Evolutionary conservation across 2,329 filamentous ascomycete species (phyloP).

Genomic region (Colletotrichum sp.): DNA sequence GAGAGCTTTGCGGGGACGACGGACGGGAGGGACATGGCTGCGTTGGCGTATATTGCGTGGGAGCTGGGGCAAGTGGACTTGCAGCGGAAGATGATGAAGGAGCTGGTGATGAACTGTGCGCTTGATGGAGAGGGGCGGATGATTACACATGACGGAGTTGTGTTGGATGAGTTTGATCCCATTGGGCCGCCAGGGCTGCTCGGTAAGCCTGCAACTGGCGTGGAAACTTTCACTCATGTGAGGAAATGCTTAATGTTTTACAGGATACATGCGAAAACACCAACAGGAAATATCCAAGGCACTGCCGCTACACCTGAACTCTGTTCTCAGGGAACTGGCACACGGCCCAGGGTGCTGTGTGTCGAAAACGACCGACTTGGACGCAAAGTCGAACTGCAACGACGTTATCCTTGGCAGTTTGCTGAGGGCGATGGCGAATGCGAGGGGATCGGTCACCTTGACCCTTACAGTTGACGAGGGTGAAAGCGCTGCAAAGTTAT

Average conservation of each 20-base stretch:
- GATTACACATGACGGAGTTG: not conserved
- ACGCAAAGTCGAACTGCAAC: not conserved
- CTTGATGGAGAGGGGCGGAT: not conserved
- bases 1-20: not conserved
- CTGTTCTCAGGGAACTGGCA: not conserved
- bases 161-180: not conserved
- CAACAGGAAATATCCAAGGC: not conserved
- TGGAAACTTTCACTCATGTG: fast-evolving
- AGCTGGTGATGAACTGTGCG: not conserved
- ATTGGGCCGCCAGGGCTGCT: not conserved
- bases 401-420: not conserved
- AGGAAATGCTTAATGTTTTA: fast-evolving
- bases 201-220: not conserved
- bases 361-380: not conserved
- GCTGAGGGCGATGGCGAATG: not conserved
- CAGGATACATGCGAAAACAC: not conserved
- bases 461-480: not conserved
- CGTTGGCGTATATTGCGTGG: not conserved
- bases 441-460: not conserved
- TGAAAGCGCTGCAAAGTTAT: not conserved
- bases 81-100: not conserved
- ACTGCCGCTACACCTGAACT: not conserved
- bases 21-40: not conserved
- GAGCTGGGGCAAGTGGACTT: conserved; percentile 1
- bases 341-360: not conserved